These are phyloP conservation scores for Cyberlindnera mycetangii DNA, from an alignment of 805 yeast genomes.

Conservation along the genomic window DNA sequence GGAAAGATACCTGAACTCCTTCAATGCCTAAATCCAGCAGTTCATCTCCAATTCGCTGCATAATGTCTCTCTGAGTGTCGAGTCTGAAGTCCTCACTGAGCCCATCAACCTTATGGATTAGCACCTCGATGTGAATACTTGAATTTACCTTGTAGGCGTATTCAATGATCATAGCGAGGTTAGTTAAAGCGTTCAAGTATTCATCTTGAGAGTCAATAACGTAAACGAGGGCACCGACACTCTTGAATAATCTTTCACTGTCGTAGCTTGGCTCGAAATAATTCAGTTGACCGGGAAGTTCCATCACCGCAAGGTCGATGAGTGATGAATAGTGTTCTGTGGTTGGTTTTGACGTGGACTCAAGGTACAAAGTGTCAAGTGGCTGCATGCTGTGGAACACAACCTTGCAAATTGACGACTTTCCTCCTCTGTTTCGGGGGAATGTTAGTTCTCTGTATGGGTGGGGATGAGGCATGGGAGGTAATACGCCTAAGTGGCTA, in stretches of 20 bases:
- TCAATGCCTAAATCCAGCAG: conserved; percentile 84
- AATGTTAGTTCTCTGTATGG: conserved; percentile 4
- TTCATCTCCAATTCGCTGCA: conserved; percentile 94
- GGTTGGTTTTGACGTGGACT: conserved; percentile 86
- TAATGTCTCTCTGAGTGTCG: conserved; percentile 94
- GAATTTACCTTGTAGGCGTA: conserved; percentile 86
- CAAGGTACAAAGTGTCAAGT: conserved; percentile 84
- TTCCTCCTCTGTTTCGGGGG: conserved; percentile 55
- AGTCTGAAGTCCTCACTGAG: conserved; percentile 88
- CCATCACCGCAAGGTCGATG: conserved; percentile 86
- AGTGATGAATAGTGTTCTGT: conserved; percentile 80
- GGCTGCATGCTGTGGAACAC: conserved; percentile 97
- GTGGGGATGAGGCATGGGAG: background rate
- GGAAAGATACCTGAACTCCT: conserved; percentile 87
- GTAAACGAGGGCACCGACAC: conserved; percentile 88
- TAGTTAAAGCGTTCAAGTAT: conserved; percentile 86
- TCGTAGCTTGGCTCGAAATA: conserved; percentile 84
- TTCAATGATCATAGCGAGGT: conserved; percentile 82
- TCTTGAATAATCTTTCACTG: conserved; percentile 68
- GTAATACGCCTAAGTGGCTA: background rate
- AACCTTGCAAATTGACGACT: conserved; percentile 92
- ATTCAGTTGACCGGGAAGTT: conserved; percentile 90
- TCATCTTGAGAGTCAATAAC: conserved; percentile 97
- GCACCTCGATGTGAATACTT: conserved; percentile 80
- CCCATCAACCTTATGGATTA: conserved; percentile 95